Base-by-base conservation (phyloP, 345 rosid species). In the Theobroma cacao region DNA sequence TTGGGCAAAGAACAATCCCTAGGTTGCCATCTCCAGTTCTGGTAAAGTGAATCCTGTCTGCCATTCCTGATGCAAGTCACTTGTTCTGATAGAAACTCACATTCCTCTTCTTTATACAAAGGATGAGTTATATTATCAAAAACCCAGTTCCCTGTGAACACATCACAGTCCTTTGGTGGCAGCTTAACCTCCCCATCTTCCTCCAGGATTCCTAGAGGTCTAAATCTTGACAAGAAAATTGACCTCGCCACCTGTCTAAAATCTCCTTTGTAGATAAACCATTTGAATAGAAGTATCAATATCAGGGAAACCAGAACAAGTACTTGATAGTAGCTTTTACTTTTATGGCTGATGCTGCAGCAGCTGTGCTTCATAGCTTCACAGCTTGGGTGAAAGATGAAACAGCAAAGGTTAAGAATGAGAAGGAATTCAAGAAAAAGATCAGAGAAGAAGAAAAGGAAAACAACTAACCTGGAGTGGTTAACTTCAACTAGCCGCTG, bases 11-110 rank as follows among this genome's bases (percentile, higher is more conserved):
- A 87, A 63, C 99, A 96, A 63, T 88, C 90, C 74, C 79, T 87
- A 5, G 99, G 99, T 81, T 96, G 91, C 99, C 99, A 96, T 86
- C 86, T 94, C 99, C 99, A 96, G 13, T 86, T 91, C 89, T 96
- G 99, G 40, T 84, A 94, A 85, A 80, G 1, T 30, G 97, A 91
- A 74, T 96, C 91, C 76, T 87, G 82, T 78, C 99, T 94, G 60
- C 98, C 99, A 72, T 94, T 96, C 80, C 92, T 90, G 77, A 91
- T 60, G 67, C 99, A 96, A 74, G 97, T 94, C 12, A 94, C 95
- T 78, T 94, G 97, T 15, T 88, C 87, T 0, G 98, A 89, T 20
- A 96, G 85, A 43, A 90, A 90, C 80, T 91, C 89, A 36, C 99
- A 96, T 58, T 92, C 87, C 0, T 90, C 89, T 66, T 96, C 99